Conservation (phyloP, 208 protist genomes). For the Balamuthia mandrillaris region DNA sequence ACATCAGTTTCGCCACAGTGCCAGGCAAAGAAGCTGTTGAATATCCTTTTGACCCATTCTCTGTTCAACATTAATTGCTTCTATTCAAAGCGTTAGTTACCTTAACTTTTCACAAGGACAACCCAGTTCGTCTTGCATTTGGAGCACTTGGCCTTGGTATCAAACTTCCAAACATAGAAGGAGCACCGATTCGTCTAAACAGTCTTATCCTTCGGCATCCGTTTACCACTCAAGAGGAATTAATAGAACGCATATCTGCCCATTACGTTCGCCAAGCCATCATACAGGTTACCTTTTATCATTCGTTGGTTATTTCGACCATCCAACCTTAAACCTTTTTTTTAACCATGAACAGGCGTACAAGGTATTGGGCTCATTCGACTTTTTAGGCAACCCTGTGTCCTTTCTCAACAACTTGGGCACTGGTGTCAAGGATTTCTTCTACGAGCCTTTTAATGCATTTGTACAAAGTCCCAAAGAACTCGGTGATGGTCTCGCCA, state of each 20-base stretch:
- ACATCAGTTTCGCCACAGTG: slow-evolving; percentile 38
- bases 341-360: slow-evolving; percentile 55
- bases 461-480: slow-evolving; percentile 59
- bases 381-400: slow-evolving; percentile 74
- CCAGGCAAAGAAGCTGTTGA: not conserved
- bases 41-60: not conserved
- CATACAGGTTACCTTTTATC: not conserved
- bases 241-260: slow-evolving; percentile 39
- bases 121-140: slow-evolving; percentile 32
- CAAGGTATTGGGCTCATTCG: slow-evolving; percentile 69
- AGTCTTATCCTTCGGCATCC: slow-evolving; percentile 51
- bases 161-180: slow-evolving; percentile 60
- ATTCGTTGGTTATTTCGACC: too few species aligned
- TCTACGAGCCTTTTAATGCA: slow-evolving; percentile 69
- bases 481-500: slow-evolving; percentile 58
- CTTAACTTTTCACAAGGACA: not conserved
- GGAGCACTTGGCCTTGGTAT: slow-evolving; percentile 25
- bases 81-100: not conserved
- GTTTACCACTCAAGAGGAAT: slow-evolving; percentile 37
- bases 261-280: slow-evolving; percentile 56
- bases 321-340: too few species aligned
- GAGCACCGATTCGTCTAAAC: slow-evolving; percentile 55
- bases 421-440: slow-evolving; percentile 72
- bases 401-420: slow-evolving; percentile 66
- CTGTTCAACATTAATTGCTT: not conserved